A percentile compares a stretch with the other conserved stretches of the same genome.
Conservation (phyloP, 163 green algal species). For the Botryococcus braunii region DNA sequence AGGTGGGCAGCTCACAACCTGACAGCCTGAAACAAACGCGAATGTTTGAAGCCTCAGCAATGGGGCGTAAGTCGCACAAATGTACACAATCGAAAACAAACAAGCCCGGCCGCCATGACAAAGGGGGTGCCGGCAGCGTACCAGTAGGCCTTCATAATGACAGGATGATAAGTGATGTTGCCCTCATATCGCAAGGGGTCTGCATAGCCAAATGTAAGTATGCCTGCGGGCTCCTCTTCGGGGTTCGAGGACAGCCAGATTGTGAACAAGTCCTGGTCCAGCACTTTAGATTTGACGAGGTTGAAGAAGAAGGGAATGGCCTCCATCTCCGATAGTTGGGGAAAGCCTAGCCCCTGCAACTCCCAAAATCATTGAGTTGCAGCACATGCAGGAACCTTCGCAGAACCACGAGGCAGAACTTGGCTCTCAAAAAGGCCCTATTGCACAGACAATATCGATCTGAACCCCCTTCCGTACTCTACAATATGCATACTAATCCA, state of each 20-base stretch:
- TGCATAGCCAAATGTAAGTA: conserved; percentile 5
- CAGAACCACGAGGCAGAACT: not conserved
- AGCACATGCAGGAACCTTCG: not conserved
- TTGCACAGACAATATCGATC: not conserved
- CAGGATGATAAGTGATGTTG: not conserved
- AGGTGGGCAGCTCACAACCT: too few relatives aligned
- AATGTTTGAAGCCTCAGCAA: too few relatives aligned
- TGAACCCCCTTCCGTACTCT: not conserved
- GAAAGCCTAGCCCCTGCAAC: conserved; percentile 15
- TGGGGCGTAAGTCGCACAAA: too few relatives aligned
- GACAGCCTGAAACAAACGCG: too few relatives aligned
- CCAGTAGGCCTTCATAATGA: conserved; percentile 1
- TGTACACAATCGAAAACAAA: too few relatives aligned
- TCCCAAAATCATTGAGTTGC: not conserved
- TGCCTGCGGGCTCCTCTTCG: conserved; percentile 3
- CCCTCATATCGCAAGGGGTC: not conserved
- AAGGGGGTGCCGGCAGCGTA: too few relatives aligned
- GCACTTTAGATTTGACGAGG: conserved; percentile 4
- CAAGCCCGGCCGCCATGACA: too few relatives aligned
- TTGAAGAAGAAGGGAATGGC: conserved; percentile 16
- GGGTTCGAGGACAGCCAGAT: conserved; percentile 10
- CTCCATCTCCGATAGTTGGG: conserved; percentile 8
- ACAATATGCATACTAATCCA: not conserved
- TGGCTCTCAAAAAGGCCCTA: not conserved
- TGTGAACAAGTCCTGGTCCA: conserved; percentile 3